phyloP scores from a whole-genome alignment of 2,329 filamentous ascomycete genomes.

The Coniochaeta hoffmannii region DNA sequence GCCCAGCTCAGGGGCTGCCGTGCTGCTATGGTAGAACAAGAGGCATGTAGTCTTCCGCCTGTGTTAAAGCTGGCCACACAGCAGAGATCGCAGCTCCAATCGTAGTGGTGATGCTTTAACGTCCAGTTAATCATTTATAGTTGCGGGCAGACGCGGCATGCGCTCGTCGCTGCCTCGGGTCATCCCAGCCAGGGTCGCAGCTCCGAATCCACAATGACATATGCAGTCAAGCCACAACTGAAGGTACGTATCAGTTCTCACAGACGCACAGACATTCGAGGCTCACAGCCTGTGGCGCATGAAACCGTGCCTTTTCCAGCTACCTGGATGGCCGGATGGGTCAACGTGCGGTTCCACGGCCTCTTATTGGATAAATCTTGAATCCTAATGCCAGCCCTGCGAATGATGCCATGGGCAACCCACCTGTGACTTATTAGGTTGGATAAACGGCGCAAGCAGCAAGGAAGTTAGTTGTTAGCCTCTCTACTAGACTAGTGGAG shows the following conservation, averaged over 20 bases:
- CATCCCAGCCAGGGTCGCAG: not conserved
- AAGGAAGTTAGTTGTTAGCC: not conserved
- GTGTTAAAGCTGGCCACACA: not conserved
- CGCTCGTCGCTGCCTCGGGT: not conserved
- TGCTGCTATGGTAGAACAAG: not conserved
- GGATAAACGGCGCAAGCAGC: not conserved
- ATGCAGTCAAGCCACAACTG: not conserved
- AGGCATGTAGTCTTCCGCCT: not conserved
- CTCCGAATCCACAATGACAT: not conserved
- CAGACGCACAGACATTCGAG: not conserved
- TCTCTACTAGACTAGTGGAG: not conserved
- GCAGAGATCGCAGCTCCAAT: not conserved
- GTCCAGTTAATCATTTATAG: not conserved
- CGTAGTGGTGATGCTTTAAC: not conserved
- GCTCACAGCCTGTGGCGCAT: not conserved
- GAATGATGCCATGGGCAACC: no score
- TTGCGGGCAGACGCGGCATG: not conserved
- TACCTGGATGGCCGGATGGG: not conserved
- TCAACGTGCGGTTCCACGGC: not conserved
- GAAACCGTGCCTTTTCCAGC: not conserved
- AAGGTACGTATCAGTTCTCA: no score
- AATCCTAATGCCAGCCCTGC: no score
- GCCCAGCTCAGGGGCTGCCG: slow-evolving; percentile 27
- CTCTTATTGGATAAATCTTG: not conserved
- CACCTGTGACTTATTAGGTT: no score